Evolutionary conservation across 2,329 filamentous ascomycete species (phyloP).

Genomic region (Alternaria sp.): DNA sequence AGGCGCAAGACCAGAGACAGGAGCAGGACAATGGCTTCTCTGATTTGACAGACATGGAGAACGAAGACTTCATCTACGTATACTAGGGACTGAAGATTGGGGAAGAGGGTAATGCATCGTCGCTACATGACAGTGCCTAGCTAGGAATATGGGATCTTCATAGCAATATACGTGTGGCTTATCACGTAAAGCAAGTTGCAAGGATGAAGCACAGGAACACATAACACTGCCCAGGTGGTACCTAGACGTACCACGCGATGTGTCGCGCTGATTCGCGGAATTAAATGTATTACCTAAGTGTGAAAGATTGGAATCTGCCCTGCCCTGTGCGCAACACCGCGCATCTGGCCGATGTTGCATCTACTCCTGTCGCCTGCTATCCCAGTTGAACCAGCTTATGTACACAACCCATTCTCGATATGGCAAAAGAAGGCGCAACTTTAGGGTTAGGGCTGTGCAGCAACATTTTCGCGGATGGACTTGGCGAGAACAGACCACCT

Average conservation of each 20-base stretch:
- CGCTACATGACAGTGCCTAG: not conserved
- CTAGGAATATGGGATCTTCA: not conserved
- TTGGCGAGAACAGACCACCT: not conserved
- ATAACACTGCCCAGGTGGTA: not conserved
- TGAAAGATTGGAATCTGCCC: not conserved
- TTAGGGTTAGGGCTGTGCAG: not conserved
- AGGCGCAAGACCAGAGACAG: constrained; percentile 13
- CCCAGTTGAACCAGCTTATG: not conserved
- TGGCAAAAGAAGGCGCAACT: not conserved
- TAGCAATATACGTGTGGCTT: not conserved
- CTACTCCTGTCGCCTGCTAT: not conserved
- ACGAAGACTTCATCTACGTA: constrained; percentile 29
- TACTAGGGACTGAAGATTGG: constrained; percentile 1
- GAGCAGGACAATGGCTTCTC: constrained; percentile 28
- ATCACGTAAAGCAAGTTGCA: not conserved
- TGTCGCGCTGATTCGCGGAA: not conserved
- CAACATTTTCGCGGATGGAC: not conserved
- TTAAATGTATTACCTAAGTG: not conserved
- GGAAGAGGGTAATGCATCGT: not conserved
- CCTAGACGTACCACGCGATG: not conserved
- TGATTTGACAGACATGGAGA: constrained; percentile 31
- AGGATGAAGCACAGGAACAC: not conserved
- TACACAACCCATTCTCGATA: not conserved
- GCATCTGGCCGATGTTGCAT: not conserved
- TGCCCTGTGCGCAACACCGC: not conserved